phyloP scores from a whole-genome alignment of 2,329 filamentous ascomycete species.

The Chaetomiaceae sp. region DNA sequence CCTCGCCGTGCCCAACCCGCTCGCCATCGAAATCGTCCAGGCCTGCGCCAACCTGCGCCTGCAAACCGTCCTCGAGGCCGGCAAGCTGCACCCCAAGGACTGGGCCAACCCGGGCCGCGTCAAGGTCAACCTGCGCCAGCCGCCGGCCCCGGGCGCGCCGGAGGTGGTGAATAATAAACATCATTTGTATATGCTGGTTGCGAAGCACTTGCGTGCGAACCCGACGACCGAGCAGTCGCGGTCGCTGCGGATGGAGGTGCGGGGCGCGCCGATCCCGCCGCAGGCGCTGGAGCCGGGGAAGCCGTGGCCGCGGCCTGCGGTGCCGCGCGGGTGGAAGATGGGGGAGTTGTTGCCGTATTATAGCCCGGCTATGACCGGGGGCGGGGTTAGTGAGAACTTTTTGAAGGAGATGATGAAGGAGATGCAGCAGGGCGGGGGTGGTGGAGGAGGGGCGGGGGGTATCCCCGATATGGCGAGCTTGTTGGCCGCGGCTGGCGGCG shows the following conservation, averaged over 20 bases:
- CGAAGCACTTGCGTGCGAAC: constrained; percentile 68
- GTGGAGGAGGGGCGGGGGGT: constrained; percentile 41
- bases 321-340: constrained; percentile 90
- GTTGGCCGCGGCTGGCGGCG: constrained; percentile 23
- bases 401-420: constrained; percentile 96
- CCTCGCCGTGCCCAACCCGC: constrained; percentile 75
- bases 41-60: constrained; percentile 71
- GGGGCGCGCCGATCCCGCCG: constrained; percentile 63
- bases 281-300: constrained; percentile 47
- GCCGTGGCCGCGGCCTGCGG: constrained; percentile 64
- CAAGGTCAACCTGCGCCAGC: constrained; percentile 60
- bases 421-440: constrained; percentile 50
- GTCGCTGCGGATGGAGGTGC: constrained; percentile 67
- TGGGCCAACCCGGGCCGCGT: constrained; percentile 96
- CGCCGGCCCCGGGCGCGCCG: neutral
- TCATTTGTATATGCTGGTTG: constrained; percentile 78
- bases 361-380: constrained; percentile 83
- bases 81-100: constrained; percentile 91
- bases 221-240: constrained; percentile 67
- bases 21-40: constrained; percentile 83
- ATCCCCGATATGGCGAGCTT: constrained; percentile 36
- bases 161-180: constrained; percentile 66
- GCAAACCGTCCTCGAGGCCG: constrained; percentile 77
- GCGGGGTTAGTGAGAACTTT: constrained; percentile 89
- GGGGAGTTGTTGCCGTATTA: constrained; percentile 77